Evolutionary conservation across 768 basidiomycete species (phyloP), one percentile per base, ranked within the genome.

Genomic region (Xerocomellus amylosporus): DNA sequence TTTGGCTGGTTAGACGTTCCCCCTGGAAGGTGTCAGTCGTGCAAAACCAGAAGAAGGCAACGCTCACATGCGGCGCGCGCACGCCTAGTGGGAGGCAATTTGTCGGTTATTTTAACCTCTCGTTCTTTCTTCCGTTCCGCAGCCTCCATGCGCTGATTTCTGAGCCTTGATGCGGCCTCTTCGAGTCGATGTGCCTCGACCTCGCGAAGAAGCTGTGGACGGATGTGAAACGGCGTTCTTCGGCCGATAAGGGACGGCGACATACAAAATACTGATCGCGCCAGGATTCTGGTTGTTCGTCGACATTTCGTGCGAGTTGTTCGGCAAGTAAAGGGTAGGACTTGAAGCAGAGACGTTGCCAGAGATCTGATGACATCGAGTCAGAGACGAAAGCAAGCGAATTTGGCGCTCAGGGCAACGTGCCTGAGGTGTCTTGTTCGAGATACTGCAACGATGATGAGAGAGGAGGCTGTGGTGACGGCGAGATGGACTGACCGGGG

Each of bases 81-180:
- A 47, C 88, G 86, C 72, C 89, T 90, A 28, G 77, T 60, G 20
- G 82, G 84, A 26, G 87, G 88, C 14, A 87, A 59, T 58, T 74
- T 79, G 69, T 88, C 87, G 17, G 87, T 91, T 49, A 85, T 62
- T 67, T 89, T 90, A 54, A 93, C 80, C 70, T 87, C 84, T 54
- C 83, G 79, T 69, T 87, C 87, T 69, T 79, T 88, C 75, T 87
- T 90, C 58, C 84, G 84, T 65, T 86, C 84, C 36, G 85, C 87
- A 12, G 80, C 86, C 67, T 86, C 84, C 63, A 81, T 76, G 19
- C 88, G 83, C 62, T 86, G 82, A 43, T 71, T 80, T 57, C 87
- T 83, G 58, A 92, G 75, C 59, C 78, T 84, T 40, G 75, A 76
- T 30, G 81, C 80, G 12, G 81, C 74, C 65, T 83, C 81, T 66